Evolutionary conservation across 75 land plant species (phyloP).

Genomic region (Chamaecyparis obtusa): DNA sequence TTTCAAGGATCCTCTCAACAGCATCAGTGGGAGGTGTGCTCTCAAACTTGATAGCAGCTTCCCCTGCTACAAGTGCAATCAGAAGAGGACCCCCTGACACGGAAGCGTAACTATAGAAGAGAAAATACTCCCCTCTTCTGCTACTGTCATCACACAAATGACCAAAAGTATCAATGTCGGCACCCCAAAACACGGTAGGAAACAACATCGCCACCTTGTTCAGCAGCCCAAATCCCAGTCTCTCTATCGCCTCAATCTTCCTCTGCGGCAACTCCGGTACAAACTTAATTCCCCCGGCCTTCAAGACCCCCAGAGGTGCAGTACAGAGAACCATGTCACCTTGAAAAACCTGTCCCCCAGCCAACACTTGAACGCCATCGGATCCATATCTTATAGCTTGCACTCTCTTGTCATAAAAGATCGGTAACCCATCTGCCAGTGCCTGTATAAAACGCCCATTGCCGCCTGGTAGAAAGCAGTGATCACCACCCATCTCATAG

Average conservation of each 20-base stretch:
- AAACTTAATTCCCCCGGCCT: slow-evolving; percentile 62
- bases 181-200: slow-evolving; percentile 83
- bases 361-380: slow-evolving; percentile 77
- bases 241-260: slow-evolving; percentile 75
- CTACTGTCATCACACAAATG: slow-evolving; percentile 65
- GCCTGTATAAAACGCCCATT: slow-evolving; percentile 71
- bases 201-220: slow-evolving; percentile 96
- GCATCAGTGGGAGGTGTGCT: slow-evolving; percentile 55
- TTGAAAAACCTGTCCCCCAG: slow-evolving; percentile 75
- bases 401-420: slow-evolving; percentile 63
- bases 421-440: slow-evolving; percentile 67
- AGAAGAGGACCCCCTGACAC: slow-evolving; percentile 94
- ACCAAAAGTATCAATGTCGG: slow-evolving; percentile 85
- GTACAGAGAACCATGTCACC: slow-evolving; percentile 93
- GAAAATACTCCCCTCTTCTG: slow-evolving; percentile 83
- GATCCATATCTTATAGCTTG: slow-evolving; percentile 61
- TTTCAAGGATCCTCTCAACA: slow-evolving; percentile 57
- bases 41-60: slow-evolving; percentile 88
- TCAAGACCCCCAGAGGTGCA: slow-evolving; percentile 88
- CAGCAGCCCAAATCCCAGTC: slow-evolving; percentile 86
- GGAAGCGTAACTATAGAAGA: slow-evolving; percentile 91
- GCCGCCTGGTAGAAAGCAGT: slow-evolving; percentile 92
- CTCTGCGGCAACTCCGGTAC: slow-evolving; percentile 69
- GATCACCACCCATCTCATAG: slow-evolving; percentile 98
- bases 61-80: slow-evolving; percentile 95